phyloP scores from a whole-genome alignment of 164 flowering plant species.

The Vitis vinifera region ASM3070453v1 NC_081820.1:7057001-7057500 shows the following conservation, averaged over 20 bases:
- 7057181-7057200: conserved; percentile 36
- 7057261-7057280: background rate
- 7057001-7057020: too few species aligned
- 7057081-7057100: too few species aligned
- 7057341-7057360: conserved; percentile 57
- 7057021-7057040: too few species aligned
- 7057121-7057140: conserved; percentile 35
- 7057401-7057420: conserved; percentile 60
- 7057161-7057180: conserved; percentile 60
- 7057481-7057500: too few species aligned
- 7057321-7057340: conserved; percentile 35
- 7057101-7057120: background rate
- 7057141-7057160: conserved; percentile 62
- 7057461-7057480: conserved; percentile 59
- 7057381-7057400: conserved; percentile 65
- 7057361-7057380: conserved; percentile 66
- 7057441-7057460: conserved; percentile 52
- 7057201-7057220: conserved; percentile 40
- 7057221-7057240: conserved; percentile 32
- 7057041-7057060: background rate
- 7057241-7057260: background rate
- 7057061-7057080: background rate
- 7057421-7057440: conserved; percentile 52
- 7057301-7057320: conserved; percentile 40
- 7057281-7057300: conserved; percentile 5